A percentile compares a stretch with the other conserved stretches of the same genome.
phyloP scores from a whole-genome alignment of 148 eudicot species.

The Arctostaphylos glauca region DNA sequence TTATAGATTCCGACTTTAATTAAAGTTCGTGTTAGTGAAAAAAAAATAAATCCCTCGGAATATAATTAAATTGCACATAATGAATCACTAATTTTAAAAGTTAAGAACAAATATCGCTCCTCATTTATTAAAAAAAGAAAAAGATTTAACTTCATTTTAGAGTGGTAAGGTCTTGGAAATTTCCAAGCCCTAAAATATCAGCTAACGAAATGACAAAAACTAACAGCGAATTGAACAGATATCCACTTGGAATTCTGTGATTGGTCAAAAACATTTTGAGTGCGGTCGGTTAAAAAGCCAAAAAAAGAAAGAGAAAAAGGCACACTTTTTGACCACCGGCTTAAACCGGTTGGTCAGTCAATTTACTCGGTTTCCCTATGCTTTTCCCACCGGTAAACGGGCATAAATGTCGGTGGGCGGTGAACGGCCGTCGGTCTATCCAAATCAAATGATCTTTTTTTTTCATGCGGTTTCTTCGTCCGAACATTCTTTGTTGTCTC shows the following conservation, averaged over 20 bases:
- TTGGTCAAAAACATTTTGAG: background rate
- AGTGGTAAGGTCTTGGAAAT: conserved; percentile 2
- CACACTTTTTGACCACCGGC: conserved; percentile 7
- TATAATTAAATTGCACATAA: too few species aligned
- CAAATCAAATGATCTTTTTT: background rate
- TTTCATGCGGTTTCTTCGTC: background rate
- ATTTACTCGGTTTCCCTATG: background rate
- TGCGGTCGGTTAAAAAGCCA: conserved; percentile 8
- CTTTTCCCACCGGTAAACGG: background rate
- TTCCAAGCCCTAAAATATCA: background rate
- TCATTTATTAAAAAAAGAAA: too few species aligned
- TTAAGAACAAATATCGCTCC: background rate
- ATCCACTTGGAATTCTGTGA: background rate
- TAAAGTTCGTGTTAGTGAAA: too few species aligned
- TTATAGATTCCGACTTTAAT: too few species aligned
- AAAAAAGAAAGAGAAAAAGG: too few species aligned
- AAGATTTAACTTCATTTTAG: background rate
- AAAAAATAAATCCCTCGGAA: too few species aligned
- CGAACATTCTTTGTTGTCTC: background rate
- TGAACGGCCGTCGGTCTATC: background rate
- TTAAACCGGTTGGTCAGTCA: background rate
- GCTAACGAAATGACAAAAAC: too few species aligned
- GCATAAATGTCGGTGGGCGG: background rate
- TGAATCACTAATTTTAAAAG: too few species aligned
- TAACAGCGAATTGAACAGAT: background rate